A percentile compares a stretch with the other conserved stretches of the same genome.
phyloP scores from a whole-genome alignment of 805 yeast genomes.

The Ogataea pignaliae region DNA sequence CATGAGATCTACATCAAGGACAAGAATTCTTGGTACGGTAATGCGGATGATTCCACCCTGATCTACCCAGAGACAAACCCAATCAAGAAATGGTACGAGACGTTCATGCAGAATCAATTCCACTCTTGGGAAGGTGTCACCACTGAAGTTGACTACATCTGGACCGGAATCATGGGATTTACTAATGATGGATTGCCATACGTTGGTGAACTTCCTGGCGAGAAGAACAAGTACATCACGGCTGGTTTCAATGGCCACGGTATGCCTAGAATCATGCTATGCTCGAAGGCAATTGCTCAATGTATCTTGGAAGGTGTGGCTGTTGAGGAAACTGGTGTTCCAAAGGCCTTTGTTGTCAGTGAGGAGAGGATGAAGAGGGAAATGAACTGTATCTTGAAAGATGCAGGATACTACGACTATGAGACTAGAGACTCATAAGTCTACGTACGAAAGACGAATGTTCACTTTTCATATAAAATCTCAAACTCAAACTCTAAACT shows the following conservation, averaged over 20 bases:
- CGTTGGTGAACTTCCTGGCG: slow-evolving; percentile 36
- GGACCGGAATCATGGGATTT: slow-evolving; percentile 48
- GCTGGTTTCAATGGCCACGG: slow-evolving; percentile 52
- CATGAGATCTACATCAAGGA: too few relatives aligned
- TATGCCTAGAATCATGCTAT: slow-evolving; percentile 41
- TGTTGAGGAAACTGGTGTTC: slow-evolving; percentile 10
- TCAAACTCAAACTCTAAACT: neutral
- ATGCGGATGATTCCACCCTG: too few relatives aligned
- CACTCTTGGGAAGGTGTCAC: slow-evolving; percentile 30
- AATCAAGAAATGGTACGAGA: slow-evolving; percentile 13
- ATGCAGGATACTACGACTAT: neutral
- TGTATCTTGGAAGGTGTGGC: slow-evolving; percentile 2
- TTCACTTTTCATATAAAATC: neutral
- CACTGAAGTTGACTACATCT: slow-evolving; percentile 24
- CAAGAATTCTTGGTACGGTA: too few relatives aligned
- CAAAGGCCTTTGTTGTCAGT: slow-evolving; percentile 20
- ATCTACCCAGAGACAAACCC: too few relatives aligned
- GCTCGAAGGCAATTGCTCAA: slow-evolving; percentile 37
- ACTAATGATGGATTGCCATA: slow-evolving; percentile 37
- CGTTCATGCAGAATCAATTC: slow-evolving; percentile 29
- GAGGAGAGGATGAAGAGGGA: slow-evolving; percentile 14
- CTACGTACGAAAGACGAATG: too few relatives aligned
- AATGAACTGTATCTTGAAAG: slow-evolving; percentile 11
- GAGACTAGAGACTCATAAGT: too few relatives aligned
- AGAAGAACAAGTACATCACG: slow-evolving; percentile 31